A percentile compares a stretch with the other conserved stretches of the same genome.
phyloP scores from a whole-genome alignment of 352 stramenopile genomes.

The Globisporangium acanthophoron region DNA sequence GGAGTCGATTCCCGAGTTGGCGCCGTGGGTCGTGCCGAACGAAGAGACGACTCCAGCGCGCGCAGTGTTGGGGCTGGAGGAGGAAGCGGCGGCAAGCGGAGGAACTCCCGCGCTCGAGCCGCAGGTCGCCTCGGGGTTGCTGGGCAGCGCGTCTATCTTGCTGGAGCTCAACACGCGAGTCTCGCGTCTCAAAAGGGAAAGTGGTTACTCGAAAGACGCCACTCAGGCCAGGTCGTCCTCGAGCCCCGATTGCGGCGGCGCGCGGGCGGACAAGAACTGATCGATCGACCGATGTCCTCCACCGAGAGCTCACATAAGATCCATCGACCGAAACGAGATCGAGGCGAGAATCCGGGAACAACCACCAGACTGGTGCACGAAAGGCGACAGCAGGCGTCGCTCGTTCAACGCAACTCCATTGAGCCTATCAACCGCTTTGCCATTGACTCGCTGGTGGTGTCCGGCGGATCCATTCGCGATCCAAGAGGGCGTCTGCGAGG shows the following conservation, averaged over 20 bases:
- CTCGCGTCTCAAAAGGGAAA: background rate
- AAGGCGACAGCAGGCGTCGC: too few species aligned
- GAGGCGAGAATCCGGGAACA: too few species aligned
- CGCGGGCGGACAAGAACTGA: too few species aligned
- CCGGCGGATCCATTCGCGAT: constrained; percentile 3
- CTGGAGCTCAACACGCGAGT: background rate
- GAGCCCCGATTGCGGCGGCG: too few species aligned
- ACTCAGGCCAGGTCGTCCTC: too few species aligned
- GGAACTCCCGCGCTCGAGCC: background rate
- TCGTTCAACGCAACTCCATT: too few species aligned
- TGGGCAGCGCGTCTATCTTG: constrained; percentile 5
- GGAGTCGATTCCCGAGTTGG: background rate
- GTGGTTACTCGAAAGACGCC: background rate
- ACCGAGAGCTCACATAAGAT: too few species aligned
- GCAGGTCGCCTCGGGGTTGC: background rate
- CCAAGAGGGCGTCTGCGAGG: constrained; percentile 5
- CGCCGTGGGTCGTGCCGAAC: background rate
- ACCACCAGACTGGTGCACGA: too few species aligned
- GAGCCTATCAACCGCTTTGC: too few species aligned
- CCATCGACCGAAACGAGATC: too few species aligned
- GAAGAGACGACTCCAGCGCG: background rate
- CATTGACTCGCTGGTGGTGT: background rate
- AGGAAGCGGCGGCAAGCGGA: background rate
- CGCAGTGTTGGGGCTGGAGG: too few species aligned
- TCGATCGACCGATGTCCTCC: too few species aligned